Percentiles rank a stretch among this genome's conserved stretches.
phyloP scores from a whole-genome alignment of 371 early-diverging fungal genomes.

The Haplosporangium sp. region DNA sequence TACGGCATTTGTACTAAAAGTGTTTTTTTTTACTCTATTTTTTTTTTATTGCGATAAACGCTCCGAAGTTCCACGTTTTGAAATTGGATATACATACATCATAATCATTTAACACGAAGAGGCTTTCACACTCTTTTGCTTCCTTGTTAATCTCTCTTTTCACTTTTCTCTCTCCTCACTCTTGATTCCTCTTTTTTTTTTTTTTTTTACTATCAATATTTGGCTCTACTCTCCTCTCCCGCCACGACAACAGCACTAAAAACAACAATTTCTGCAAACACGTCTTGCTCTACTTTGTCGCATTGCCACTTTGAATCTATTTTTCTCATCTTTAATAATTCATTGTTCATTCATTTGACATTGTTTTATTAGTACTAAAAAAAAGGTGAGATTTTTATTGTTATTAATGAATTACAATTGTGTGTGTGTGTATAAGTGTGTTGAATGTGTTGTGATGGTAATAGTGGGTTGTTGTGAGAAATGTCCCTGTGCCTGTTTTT shows the following conservation, averaged over 20 bases:
- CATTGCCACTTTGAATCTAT: not conserved
- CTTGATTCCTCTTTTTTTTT: constrained; percentile 1
- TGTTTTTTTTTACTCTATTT: too few relatives aligned
- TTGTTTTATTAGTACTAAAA: too few relatives aligned
- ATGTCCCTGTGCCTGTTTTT: constrained; percentile 2
- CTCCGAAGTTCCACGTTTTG: too few relatives aligned
- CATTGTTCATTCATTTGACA: too few relatives aligned
- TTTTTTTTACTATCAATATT: not conserved
- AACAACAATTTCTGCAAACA: not conserved
- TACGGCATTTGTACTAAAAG: not conserved
- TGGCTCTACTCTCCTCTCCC: not conserved
- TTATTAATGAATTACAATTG: not conserved
- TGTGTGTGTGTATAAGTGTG: not conserved
- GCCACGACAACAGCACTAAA: not conserved
- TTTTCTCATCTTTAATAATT: not conserved
- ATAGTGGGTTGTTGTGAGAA: not conserved
- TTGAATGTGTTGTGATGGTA: too few relatives aligned
- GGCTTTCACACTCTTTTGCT: not conserved
- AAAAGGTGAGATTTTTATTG: not conserved
- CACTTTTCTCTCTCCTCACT: not conserved
- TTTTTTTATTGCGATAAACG: not conserved
- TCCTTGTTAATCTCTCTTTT: constrained; percentile 1
- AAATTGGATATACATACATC: too few relatives aligned
- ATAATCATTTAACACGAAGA: too few relatives aligned
- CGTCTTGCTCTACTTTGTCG: not conserved